A percentile compares a stretch with the other conserved stretches of the same genome.
Conservation (phyloP, 2,329 filamentous ascomycete genomes). For the Aspergillus novofumigatus region DNA sequence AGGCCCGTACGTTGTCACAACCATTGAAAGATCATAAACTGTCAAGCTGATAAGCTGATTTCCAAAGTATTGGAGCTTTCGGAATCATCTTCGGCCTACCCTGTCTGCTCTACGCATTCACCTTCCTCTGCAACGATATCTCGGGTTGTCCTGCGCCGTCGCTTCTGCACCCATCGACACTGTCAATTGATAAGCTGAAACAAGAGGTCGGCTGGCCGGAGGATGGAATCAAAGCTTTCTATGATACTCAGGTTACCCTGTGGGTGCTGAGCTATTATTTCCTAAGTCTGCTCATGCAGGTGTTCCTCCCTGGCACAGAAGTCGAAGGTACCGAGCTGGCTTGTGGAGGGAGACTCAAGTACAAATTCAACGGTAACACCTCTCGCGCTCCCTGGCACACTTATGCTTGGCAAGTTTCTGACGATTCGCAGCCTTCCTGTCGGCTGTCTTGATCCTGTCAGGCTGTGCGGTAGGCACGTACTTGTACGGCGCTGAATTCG, state of each 20-base stretch:
- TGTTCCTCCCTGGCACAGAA: conserved; percentile 70
- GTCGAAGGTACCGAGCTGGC: conserved; percentile 66
- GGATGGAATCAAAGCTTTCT: conserved; percentile 65
- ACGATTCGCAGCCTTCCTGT: conserved; percentile 60
- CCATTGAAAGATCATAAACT: background rate
- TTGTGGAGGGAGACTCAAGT: conserved; percentile 71
- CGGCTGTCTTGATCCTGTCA: conserved; percentile 69
- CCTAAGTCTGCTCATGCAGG: conserved; percentile 69
- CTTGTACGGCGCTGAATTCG: conserved; percentile 73
- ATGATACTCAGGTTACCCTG: conserved; percentile 64
- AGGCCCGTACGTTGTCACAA: conserved; percentile 40
- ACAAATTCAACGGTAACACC: conserved; percentile 68
- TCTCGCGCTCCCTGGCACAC: background rate
- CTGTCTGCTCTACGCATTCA: conserved; percentile 69
- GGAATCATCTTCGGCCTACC: conserved; percentile 78
- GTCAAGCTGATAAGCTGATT: conserved; percentile 11
- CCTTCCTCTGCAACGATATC: conserved; percentile 87
- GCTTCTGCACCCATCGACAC: conserved; percentile 65
- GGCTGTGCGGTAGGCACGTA: conserved; percentile 70
- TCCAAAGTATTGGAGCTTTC: conserved; percentile 65
- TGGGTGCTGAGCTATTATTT: conserved; percentile 74
- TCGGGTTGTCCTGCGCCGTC: conserved; percentile 86
- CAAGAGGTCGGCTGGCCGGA: conserved; percentile 75
- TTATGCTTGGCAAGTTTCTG: conserved; percentile 11
- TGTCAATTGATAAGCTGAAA: conserved; percentile 71